Evolutionary conservation across 2,329 filamentous ascomycete genomes (phyloP).

Genomic region (Exophiala lecanii-corni): DNA sequence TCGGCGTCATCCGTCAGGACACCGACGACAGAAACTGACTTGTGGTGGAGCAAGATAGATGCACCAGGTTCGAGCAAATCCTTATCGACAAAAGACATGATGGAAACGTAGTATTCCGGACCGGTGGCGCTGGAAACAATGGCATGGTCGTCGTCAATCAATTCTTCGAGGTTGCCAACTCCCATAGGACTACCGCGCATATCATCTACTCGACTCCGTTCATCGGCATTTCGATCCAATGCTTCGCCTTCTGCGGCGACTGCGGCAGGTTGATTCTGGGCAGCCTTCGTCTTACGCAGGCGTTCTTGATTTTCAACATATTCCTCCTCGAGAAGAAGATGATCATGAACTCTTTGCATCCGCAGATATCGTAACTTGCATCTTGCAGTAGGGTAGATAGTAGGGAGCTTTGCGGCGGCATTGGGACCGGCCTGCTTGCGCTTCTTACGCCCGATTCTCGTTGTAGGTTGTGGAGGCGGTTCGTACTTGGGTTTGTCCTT

Average conservation of each 20-base stretch:
- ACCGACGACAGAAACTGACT: constrained; percentile 95
- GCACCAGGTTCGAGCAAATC: constrained; percentile 94
- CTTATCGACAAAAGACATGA: constrained; percentile 99
- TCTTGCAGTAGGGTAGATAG: constrained; percentile 89
- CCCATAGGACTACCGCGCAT: constrained; percentile 99
- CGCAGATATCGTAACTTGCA: constrained; percentile 96
- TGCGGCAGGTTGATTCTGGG: constrained; percentile 56
- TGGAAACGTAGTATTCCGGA: constrained; percentile 98
- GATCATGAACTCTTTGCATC: constrained; percentile 98
- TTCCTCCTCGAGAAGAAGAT: constrained; percentile 92
- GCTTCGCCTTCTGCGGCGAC: constrained; percentile 66
- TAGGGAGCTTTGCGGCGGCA: constrained; percentile 89
- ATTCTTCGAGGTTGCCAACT: constrained; percentile 93
- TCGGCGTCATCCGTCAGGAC: constrained; percentile 95
- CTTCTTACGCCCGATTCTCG: constrained; percentile 97
- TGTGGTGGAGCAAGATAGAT: constrained; percentile 92
- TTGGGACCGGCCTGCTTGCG: constrained; percentile 90
- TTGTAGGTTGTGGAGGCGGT: constrained; percentile 92
- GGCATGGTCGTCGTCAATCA: constrained; percentile 98
- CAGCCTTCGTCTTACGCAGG: constrained; percentile 83
- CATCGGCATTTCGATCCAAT: constrained; percentile 85
- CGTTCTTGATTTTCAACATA: constrained; percentile 99
- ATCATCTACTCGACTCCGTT: constrained; percentile 90
- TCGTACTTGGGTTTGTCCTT: constrained; percentile 99
- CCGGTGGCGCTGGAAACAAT: constrained; percentile 97